These are phyloP conservation scores for Leptographium lundbergii DNA, from an alignment of 2,329 filamentous ascomycete species.

Conservation along the genomic window DNA sequence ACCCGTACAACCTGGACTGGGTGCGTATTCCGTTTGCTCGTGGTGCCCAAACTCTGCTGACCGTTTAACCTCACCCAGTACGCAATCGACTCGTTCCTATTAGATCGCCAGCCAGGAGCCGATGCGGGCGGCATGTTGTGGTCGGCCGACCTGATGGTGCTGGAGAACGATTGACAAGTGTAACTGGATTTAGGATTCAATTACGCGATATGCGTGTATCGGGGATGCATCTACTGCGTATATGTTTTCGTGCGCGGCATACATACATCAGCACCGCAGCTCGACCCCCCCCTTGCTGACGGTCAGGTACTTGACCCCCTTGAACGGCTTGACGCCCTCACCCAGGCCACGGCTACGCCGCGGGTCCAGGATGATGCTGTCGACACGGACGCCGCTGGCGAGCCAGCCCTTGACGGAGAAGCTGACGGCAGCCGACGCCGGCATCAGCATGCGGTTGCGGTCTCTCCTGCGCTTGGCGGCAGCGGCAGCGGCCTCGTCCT, in stretches of 20 bases:
- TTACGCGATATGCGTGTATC: not conserved
- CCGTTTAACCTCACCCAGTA: conserved; percentile 1
- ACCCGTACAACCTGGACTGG: conserved; percentile 12
- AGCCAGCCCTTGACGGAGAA: conserved; percentile 59
- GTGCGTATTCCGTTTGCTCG: conserved; percentile 1
- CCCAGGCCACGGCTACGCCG: conserved; percentile 76
- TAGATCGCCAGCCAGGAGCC: conserved; percentile 5
- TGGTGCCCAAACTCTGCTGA: not conserved
- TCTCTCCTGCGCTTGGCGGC: conserved; percentile 32
- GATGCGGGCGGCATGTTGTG: conserved; percentile 8
- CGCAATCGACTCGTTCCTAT: conserved; percentile 11
- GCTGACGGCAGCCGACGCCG: conserved; percentile 61
- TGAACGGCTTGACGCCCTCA: conserved; percentile 85
- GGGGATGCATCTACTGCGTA: not conserved
- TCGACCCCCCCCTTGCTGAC: conserved; percentile 53
- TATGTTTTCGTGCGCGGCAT: not conserved
- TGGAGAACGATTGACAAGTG: not conserved
- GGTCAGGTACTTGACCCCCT: conserved; percentile 95
- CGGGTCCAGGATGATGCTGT: conserved; percentile 56
- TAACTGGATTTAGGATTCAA: not conserved
- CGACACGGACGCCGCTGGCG: conserved; percentile 53
- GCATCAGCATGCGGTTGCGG: conserved; percentile 67
- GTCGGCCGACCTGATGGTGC: conserved; percentile 11
- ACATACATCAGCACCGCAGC: conserved; percentile 37
- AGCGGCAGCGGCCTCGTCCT: conserved; percentile 12